Evolutionary conservation across 345 rosid species (phyloP), one percentile per base, ranked within the genome.

Genomic region (Lepidium africanum): DNA sequence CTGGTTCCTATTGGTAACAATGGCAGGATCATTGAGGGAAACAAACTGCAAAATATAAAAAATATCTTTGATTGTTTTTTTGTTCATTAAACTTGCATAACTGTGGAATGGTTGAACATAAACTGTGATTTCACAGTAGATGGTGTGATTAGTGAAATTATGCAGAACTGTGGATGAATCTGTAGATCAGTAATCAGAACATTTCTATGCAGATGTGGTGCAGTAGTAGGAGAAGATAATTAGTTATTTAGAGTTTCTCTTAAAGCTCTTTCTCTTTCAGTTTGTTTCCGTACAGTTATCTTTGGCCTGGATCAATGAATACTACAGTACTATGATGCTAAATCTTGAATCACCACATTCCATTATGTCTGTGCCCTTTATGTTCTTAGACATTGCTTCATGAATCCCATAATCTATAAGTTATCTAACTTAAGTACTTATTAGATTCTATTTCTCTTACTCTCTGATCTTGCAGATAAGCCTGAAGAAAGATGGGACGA

Each of bases 401-500:
- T 36, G 15, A 13, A 59, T 37, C 2, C 4, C 55, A 19, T 37
- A 10, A 2, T 16, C 4, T 45, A 47, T 43, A 33, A n/a, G 12
- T 41, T 38, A 58, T 69, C 32, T 41, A 10, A 14, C 30, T 58
- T 36, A 3, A 9, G 1, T 58, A 38, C 9, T 23, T 15, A 5
- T 21, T 21, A n/a, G 19, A n/a, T 11, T 36, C 11, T 48, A 12
- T 54, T 53, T 14, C 13, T 23, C 11, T 46, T 30, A 30, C 59
- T 53, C 11, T 58, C 19, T 41, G 25, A 11, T 50, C 9, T 59
- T 66, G 72, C 53, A 67, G 77, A 74, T 59, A 68, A 53, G 25
- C 63, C 25, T 59, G 63, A 59, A 67, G 68, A 52, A 15, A 50
- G 63, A 38, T 74, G 77, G 77, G 77, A 74, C 49, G 37, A 16